These are phyloP conservation scores for Penicillium silybi DNA, from an alignment of 495 filamentous ascomycete genomes.

Conservation along the genomic window DNA sequence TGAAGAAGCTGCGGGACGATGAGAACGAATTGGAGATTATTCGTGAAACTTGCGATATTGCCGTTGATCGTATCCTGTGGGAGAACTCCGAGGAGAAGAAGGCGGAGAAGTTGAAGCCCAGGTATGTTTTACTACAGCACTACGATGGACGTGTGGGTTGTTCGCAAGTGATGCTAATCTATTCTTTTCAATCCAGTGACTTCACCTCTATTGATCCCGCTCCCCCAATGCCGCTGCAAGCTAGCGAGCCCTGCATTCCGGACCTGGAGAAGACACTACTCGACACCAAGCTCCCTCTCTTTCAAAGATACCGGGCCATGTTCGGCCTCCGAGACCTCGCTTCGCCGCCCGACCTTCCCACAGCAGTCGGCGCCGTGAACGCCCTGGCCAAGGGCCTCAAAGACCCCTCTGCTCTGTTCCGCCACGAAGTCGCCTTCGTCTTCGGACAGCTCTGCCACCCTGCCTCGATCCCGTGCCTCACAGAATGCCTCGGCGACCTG, in stretches of 20 bases:
- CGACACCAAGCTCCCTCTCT: slow-evolving; percentile 74
- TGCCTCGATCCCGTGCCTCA: slow-evolving; percentile 87
- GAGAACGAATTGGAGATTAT: slow-evolving; percentile 70
- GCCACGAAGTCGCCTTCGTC: slow-evolving; percentile 97
- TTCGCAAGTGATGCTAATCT: slow-evolving; percentile 1
- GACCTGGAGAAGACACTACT: slow-evolving; percentile 73
- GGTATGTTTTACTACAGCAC: slow-evolving; percentile 44
- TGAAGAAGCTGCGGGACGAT: slow-evolving; percentile 69
- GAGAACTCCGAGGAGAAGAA: slow-evolving; percentile 70
- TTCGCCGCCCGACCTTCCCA: slow-evolving; percentile 85
- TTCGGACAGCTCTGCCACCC: slow-evolving; percentile 96
- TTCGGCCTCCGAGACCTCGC: slow-evolving; percentile 92
- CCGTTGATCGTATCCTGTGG: slow-evolving; percentile 91
- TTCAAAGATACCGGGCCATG: slow-evolving; percentile 95
- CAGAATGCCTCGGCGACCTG: slow-evolving; percentile 69
- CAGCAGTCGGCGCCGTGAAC: slow-evolving; percentile 75
- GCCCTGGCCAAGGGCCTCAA: slow-evolving; percentile 82
- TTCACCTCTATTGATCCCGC: slow-evolving; percentile 96
- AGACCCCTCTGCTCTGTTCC: slow-evolving; percentile 89
- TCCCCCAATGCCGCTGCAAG: slow-evolving; percentile 70
- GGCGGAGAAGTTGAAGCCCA: slow-evolving; percentile 70
- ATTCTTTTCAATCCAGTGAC: slow-evolving; percentile 53
- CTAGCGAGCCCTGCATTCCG: slow-evolving; percentile 57
- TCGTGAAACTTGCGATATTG: slow-evolving; percentile 95
- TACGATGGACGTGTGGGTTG: background rate